Base-by-base conservation (phyloP, 179 eudicot species). In the Beta corolliflora region DNA sequence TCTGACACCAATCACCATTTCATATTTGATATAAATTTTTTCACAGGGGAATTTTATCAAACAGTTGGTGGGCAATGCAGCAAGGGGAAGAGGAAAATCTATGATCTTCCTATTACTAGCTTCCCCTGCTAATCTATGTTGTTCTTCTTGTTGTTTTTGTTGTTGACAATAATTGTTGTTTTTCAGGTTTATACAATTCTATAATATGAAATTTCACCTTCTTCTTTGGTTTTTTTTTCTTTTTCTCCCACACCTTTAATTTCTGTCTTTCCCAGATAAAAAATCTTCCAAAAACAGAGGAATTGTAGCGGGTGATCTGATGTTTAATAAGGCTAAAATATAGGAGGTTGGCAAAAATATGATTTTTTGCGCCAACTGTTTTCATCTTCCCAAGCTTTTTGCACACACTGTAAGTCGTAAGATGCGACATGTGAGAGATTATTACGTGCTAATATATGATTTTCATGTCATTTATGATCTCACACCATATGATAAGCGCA, bases 91-190 rank as follows among this genome's bases (percentile, higher is more conserved):
- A 63, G 55, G 69, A 19, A 52, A 9, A 58, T 6, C 13, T 21
- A 41, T 66, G 52, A 75, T 75, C 50, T 14, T 56, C 4, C 31
- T 58, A 25, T 81, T 41, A 78, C 70, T 77, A 78, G 21, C 50
- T 70, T 83, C 68, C 84, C 87, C 87, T 80, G 85, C 78, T 80
- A 77, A 79, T 81, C 60, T 70, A 69, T 45, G 41, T 56, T 67
- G 60, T 73, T 45, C 23, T 56, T 67, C 60, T 52, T 21, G 52
- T 52, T 31, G n/a, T n/a, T n/a, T 25, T 52, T 48, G 12, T 73
- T 45, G 31, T 56, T 67, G 60, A 53, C 14, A 13, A 9, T 11
- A 29, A 53, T 52, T 31, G 44, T 52, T 48, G 12, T 2, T 67
- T 67, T 46, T 21, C 50, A 41, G 36, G 23, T 46, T 31, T 52